Base-by-base conservation (phyloP, 345 rosid genomes). In the Mallotus nudiflorus region DNA sequence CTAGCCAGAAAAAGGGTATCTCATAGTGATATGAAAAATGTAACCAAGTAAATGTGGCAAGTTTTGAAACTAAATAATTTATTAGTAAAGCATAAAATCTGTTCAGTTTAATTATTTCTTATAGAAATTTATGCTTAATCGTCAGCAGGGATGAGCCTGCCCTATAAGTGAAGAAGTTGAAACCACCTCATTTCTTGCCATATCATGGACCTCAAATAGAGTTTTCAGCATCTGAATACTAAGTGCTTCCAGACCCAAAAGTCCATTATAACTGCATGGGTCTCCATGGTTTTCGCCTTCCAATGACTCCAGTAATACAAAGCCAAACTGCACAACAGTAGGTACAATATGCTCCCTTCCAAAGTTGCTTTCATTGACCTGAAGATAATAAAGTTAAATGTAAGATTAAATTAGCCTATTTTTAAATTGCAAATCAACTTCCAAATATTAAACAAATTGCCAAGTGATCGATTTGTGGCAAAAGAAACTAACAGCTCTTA, bases 261-360 rank as follows among this genome's bases (percentile, higher is more conserved):
- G 68, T 67, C 84, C 83, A 72, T 73, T 71, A 60, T 83, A 79
- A 76, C 45, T 70, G 75, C 85, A 51, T 37, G 59, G 35, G n/a
- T 65, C 85, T 35, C 62, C 71, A 39, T 50, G 50, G 49, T 69
- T 81, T 70, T 80, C 75, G 70, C 73, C 93, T 67, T 86, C 88
- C 56, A 65, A 83, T 22, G 93, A 89, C 77, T 88, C 91, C 67
- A 91, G 81, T 79, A 91, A 73, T 60, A 81, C 71, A 77, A 91
- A 89, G 72, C 89, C 87, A 75, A 89, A 83, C 70, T 86, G 90
- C 69, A 85, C 82, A 64, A 88, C 82, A 75, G 93, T 83, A 56
- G 96, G 93, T 70, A 89, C 82, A 10, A 88, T 80, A 74, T 89
- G 97, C 80, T 92, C 97, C 84, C 89, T 82, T 67, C 93, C 97